These are phyloP conservation scores for Dacryopinax spathularia DNA, from an alignment of 768 basidiomycete species.

Conservation along the genomic window DNA sequence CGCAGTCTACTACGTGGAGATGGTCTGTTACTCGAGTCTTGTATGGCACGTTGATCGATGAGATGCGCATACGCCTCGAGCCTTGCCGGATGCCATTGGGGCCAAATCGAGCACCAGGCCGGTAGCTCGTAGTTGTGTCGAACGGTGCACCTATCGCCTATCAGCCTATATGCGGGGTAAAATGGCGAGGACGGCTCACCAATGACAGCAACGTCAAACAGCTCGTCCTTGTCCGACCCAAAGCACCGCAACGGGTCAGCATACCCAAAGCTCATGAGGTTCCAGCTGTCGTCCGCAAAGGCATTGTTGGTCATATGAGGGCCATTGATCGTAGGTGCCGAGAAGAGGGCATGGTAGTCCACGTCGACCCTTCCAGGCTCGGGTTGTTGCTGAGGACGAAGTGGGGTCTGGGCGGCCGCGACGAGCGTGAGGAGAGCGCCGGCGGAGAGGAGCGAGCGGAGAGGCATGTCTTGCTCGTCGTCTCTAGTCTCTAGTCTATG, in stretches of 20 bases:
- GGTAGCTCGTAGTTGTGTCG: slow-evolving; percentile 23
- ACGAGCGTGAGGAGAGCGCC: background rate
- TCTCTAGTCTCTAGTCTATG: background rate
- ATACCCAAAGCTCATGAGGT: slow-evolving; percentile 19
- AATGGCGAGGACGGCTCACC: slow-evolving; percentile 7
- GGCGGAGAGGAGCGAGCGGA: background rate
- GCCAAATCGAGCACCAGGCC: slow-evolving; percentile 24
- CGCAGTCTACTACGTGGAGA: slow-evolving; percentile 23
- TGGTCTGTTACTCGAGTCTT: slow-evolving; percentile 16
- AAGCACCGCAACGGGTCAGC: slow-evolving; percentile 20
- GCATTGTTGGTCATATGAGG: background rate
- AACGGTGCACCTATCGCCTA: slow-evolving; percentile 19
- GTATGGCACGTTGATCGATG: slow-evolving; percentile 22
- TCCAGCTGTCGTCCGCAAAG: background rate
- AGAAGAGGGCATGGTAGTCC: background rate
- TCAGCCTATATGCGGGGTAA: too few species aligned
- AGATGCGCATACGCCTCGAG: slow-evolving; percentile 18
- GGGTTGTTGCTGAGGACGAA: background rate
- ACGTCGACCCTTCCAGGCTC: background rate
- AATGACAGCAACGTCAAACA: slow-evolving; percentile 22
- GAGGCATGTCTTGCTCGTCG: background rate
- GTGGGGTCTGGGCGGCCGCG: background rate
- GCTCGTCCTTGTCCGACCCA: slow-evolving; percentile 16
- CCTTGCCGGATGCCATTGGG: slow-evolving; percentile 26
- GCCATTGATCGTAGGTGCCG: background rate